A percentile compares a stretch with the other conserved stretches of the same genome.
These are phyloP conservation scores for Eurotiales sp. DNA, from an alignment of 2,329 filamentous ascomycete species.

Conservation along the genomic window DNA sequence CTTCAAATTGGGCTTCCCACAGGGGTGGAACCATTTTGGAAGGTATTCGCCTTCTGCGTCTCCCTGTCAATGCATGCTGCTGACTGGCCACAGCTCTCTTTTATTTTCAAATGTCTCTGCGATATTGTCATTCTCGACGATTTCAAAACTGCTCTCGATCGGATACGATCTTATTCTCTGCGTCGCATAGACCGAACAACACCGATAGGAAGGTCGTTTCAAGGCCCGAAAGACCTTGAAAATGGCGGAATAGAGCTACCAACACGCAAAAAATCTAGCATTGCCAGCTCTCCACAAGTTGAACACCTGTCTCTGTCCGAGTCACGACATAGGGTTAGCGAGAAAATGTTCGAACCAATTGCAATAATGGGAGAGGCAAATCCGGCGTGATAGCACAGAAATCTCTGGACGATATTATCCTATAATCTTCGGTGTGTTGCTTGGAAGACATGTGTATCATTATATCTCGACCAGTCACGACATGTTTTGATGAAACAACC, in stretches of 20 bases:
- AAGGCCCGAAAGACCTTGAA: background rate
- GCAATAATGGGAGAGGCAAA: background rate
- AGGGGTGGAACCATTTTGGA: constrained; percentile 66
- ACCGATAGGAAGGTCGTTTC: background rate
- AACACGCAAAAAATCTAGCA: background rate
- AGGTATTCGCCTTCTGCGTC: too few species aligned
- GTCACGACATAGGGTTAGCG: background rate
- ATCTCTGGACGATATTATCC: background rate
- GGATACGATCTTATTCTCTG: constrained; percentile 31
- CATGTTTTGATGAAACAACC: too few species aligned
- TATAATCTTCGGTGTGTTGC: background rate
- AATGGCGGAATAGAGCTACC: background rate
- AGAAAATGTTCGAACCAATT: background rate
- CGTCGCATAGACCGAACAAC: background rate
- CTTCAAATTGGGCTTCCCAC: constrained; percentile 42
- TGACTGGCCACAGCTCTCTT: too few species aligned
- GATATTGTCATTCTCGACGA: constrained; percentile 62
- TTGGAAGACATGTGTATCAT: background rate
- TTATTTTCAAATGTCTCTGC: constrained; percentile 53
- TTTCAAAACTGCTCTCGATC: constrained; percentile 58
- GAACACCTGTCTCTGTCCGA: background rate
- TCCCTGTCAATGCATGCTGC: too few species aligned
- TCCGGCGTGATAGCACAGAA: background rate
- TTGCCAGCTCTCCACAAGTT: background rate
- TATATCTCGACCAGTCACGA: too few species aligned